These are phyloP conservation scores for Chytriomyces hyalinus DNA, from an alignment of 192 early-diverging fungal species.

Conservation along the genomic window DNA sequence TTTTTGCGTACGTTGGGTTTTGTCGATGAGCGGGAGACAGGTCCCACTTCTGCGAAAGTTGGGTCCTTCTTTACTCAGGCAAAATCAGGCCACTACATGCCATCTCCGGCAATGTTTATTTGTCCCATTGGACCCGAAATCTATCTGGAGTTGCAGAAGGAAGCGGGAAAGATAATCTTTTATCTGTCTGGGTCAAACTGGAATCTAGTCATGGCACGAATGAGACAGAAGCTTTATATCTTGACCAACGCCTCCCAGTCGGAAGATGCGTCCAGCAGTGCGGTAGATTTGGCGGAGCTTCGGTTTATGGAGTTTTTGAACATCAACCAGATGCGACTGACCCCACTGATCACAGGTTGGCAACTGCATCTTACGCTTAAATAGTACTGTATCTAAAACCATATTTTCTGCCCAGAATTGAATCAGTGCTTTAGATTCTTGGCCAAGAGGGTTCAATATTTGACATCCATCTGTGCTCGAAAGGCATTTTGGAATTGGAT, in stretches of 20 bases:
- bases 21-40: slow-evolving; percentile 16
- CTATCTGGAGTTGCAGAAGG: slow-evolving; percentile 55
- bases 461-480: slow-evolving; percentile 76
- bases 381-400: not conserved
- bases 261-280: slow-evolving; percentile 16
- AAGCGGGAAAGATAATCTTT: slow-evolving; percentile 81
- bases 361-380: not conserved
- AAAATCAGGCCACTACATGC: slow-evolving; percentile 14
- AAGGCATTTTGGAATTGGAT: slow-evolving; percentile 94
- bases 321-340: slow-evolving; percentile 75
- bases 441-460: slow-evolving; percentile 66
- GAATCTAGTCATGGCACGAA: slow-evolving; percentile 66
- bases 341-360: slow-evolving; percentile 43
- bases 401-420: slow-evolving; percentile 37
- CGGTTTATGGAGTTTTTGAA: slow-evolving; percentile 85
- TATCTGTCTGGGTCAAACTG: slow-evolving; percentile 92
- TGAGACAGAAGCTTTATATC: slow-evolving; percentile 37
- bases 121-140: slow-evolving; percentile 7
- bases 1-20: slow-evolving; percentile 30
- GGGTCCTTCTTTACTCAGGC: slow-evolving; percentile 30
- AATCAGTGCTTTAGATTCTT: slow-evolving; percentile 37
- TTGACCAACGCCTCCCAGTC: slow-evolving; percentile 55
- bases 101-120: slow-evolving; percentile 10
- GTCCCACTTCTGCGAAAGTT: slow-evolving; percentile 15
- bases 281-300: slow-evolving; percentile 71